Conservation (phyloP, 2,329 filamentous ascomycete genomes). For the Aspergillus niger region DNA sequence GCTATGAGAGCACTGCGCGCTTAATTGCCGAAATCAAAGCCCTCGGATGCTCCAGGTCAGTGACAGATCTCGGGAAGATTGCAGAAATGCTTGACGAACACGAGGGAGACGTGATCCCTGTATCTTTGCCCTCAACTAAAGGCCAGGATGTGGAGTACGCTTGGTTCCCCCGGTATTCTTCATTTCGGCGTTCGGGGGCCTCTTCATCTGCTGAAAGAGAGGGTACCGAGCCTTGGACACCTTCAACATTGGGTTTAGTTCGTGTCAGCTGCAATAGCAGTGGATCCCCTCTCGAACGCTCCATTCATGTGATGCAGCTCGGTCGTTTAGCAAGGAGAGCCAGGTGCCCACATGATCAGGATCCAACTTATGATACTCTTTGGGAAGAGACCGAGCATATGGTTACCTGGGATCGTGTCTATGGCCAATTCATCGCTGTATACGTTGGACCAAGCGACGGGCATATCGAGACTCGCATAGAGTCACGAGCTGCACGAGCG, state of each 20-base stretch:
- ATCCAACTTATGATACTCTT: constrained; percentile 4
- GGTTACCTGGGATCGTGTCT: constrained; percentile 39
- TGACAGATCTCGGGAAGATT: constrained; percentile 28
- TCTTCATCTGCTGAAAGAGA: constrained; percentile 12
- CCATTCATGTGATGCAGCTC: constrained; percentile 40
- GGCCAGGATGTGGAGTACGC: constrained; percentile 25
- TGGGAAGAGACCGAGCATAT: constrained; percentile 41
- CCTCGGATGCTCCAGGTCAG: constrained; percentile 36
- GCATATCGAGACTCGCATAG: background rate
- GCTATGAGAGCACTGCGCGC: constrained; percentile 27
- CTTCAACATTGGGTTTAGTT: constrained; percentile 37
- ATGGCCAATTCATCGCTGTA: constrained; percentile 32
- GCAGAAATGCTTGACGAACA: constrained; percentile 38
- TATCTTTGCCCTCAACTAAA: constrained; percentile 15
- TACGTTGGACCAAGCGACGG: constrained; percentile 29
- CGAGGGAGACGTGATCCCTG: constrained; percentile 32
- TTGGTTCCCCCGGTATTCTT: constrained; percentile 38
- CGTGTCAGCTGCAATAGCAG: constrained; percentile 27
- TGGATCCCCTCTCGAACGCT: constrained; percentile 24
- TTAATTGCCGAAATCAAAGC: constrained; percentile 30
- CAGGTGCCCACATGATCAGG: constrained; percentile 4
- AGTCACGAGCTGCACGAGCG: constrained; percentile 1
- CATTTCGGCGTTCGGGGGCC: constrained; percentile 32
- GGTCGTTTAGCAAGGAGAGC: constrained; percentile 35
- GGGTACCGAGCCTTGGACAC: constrained; percentile 16